These are phyloP conservation scores for Neofusicoccum kwambonambiense DNA, from an alignment of 2,329 filamentous ascomycete species.

Conservation along the genomic window DNA sequence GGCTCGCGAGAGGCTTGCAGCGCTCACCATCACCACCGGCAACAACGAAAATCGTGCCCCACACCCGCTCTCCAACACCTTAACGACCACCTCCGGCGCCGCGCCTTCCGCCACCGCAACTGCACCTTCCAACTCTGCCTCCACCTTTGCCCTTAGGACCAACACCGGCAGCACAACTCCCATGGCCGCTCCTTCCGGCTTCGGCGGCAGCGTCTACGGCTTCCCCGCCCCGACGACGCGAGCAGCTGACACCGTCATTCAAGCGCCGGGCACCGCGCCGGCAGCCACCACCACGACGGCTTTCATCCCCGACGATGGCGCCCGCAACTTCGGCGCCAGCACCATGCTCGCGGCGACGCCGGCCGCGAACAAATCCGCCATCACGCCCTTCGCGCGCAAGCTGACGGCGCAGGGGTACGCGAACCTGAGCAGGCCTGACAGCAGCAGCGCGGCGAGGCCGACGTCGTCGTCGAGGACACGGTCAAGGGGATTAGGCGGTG, in stretches of 20 bases:
- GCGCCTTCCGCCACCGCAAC: constrained; percentile 28
- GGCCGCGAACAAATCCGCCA: constrained; percentile 30
- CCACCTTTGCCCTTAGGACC: constrained; percentile 5
- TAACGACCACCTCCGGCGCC: background rate
- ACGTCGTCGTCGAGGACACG: no score
- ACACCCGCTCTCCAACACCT: background rate
- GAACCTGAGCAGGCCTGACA: background rate
- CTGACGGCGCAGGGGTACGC: constrained; percentile 32
- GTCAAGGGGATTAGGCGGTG: background rate
- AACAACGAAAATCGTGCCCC: background rate
- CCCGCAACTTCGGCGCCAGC: background rate
- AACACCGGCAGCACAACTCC: constrained; percentile 14
- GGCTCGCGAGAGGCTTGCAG: constrained; percentile 19
- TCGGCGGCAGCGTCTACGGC: background rate
- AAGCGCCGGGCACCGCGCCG: background rate
- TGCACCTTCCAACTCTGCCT: constrained; percentile 22
- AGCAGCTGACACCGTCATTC: background rate
- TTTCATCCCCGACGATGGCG: background rate
- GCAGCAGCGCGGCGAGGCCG: background rate
- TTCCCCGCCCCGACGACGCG: background rate
- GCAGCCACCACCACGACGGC: background rate
- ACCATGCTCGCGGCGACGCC: background rate
- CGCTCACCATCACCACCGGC: background rate
- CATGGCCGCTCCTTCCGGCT: background rate
- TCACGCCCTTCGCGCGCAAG: constrained; percentile 41